Conservation (phyloP, 352 stramenopile species). For the Peronospora belbahrii region DNA sequence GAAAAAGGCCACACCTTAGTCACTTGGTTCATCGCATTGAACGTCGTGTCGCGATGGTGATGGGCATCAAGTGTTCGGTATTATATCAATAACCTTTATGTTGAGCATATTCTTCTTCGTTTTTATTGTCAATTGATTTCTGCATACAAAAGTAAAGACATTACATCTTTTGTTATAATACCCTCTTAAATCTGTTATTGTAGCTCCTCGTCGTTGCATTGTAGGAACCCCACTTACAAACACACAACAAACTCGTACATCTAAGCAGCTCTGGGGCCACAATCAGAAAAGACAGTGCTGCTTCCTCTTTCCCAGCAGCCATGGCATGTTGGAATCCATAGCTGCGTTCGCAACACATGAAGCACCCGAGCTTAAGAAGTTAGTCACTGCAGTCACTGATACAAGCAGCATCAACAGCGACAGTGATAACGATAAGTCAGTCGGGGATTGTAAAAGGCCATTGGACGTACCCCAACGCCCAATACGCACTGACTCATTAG, state of each 20-base stretch:
- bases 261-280: constrained; percentile 7
- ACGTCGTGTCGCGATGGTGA: constrained; percentile 4
- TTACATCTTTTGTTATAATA: constrained; percentile 2
- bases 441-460: constrained; percentile 5
- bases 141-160: not conserved
- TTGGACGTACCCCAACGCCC: constrained; percentile 12
- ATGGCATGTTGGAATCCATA: constrained; percentile 12
- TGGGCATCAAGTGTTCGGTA: constrained; percentile 11
- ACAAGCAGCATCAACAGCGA: constrained; percentile 20
- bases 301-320: constrained; percentile 16
- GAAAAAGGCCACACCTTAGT: not conserved
- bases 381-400: constrained; percentile 11
- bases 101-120: too few relatives aligned
- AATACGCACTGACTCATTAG: constrained; percentile 20
- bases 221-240: constrained; percentile 7
- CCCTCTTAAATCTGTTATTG: constrained; percentile 5
- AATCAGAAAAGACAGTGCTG: constrained; percentile 15
- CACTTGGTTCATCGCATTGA: too few relatives aligned
- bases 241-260: constrained; percentile 12
- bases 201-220: constrained; percentile 12
- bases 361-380: constrained; percentile 20
- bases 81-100: not conserved
- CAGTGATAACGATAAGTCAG: constrained; percentile 14
- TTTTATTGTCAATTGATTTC: too few relatives aligned
- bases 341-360: not conserved